These are phyloP conservation scores for Cryptococcus sp. DNA, from an alignment of 1,284 basidiomycete species.

Conservation along the genomic window DNA sequence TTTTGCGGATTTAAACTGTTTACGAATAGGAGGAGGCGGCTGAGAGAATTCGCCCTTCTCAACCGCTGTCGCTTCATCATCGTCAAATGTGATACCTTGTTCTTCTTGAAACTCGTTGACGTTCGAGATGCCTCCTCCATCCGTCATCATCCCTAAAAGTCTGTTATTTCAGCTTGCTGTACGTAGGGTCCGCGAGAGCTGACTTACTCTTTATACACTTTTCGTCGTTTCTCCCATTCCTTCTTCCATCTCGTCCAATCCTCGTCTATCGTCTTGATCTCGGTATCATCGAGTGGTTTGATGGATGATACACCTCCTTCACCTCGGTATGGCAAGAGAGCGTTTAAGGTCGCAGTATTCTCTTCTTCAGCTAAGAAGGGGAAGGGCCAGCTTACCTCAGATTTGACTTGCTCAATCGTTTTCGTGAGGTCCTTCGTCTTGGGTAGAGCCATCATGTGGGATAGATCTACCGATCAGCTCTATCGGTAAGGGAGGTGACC, in stretches of 20 bases:
- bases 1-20: neutral
- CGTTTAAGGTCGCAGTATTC: conserved; percentile 28
- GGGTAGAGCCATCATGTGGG: conserved; percentile 57
- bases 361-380: conserved; percentile 8
- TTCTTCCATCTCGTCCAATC: conserved; percentile 45
- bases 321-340: conserved; percentile 26
- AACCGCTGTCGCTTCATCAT: conserved; percentile 33
- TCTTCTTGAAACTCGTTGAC: conserved; percentile 36
- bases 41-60: conserved; percentile 42
- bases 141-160: conserved; percentile 28
- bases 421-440: conserved; percentile 61
- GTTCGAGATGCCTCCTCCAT: conserved; percentile 21
- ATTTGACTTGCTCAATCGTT: conserved; percentile 31
- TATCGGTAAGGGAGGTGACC: too few relatives aligned
- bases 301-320: conserved; percentile 10
- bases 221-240: conserved; percentile 39
- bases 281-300: conserved; percentile 29
- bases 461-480: conserved; percentile 54
- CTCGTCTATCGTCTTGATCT: conserved; percentile 37
- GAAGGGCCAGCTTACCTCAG: conserved; percentile 26
- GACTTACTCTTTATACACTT: conserved; percentile 44
- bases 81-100: conserved; percentile 38
- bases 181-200: neutral
- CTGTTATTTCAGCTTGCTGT: conserved; percentile 15
- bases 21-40: conserved; percentile 6